These are phyloP conservation scores for Barnettozyma sucrosica DNA, from an alignment of 805 yeast genomes.

Conservation along the genomic window DNA sequence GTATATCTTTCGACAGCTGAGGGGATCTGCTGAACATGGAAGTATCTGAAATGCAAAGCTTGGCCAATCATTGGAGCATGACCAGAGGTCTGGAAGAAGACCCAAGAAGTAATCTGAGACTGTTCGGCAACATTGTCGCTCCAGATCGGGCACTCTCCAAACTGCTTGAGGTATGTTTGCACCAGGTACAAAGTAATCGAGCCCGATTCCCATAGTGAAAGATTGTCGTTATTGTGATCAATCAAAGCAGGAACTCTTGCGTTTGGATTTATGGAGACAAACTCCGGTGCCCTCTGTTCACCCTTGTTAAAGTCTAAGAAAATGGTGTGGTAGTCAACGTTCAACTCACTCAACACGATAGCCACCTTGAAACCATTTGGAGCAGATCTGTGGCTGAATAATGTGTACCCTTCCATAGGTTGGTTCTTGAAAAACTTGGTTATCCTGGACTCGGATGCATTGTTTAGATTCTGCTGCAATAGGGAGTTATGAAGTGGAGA, in stretches of 20 bases:
- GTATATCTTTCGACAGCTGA: conserved; percentile 87
- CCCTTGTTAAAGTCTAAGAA: conserved; percentile 82
- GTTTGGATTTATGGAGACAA: conserved; percentile 89
- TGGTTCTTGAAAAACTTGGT: conserved; percentile 67
- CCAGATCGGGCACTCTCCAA: conserved; percentile 73
- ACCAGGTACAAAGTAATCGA: conserved; percentile 83
- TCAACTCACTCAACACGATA: conserved; percentile 78
- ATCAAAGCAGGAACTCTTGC: conserved; percentile 93
- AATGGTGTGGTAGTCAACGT: conserved; percentile 71
- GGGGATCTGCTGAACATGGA: conserved; percentile 80
- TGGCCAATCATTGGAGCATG: conserved; percentile 99
- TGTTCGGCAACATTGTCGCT: conserved; percentile 73
- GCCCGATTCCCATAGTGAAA: conserved; percentile 92
- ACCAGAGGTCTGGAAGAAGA: conserved; percentile 92
- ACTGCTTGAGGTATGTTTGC: conserved; percentile 56
- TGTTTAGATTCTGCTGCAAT: conserved; percentile 33
- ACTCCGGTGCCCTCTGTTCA: conserved; percentile 91
- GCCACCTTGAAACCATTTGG: conserved; percentile 97
- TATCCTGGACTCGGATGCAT: conserved; percentile 50
- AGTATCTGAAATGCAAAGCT: conserved; percentile 88
- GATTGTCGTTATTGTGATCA: conserved; percentile 76
- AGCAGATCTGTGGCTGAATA: conserved; percentile 81
- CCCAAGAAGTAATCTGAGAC: conserved; percentile 80
- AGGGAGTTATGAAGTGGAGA: conserved; percentile 12
- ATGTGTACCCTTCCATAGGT: conserved; percentile 77